Base-by-base conservation (phyloP, 2,329 filamentous ascomycete genomes). In the Aspergillus costaricaensis region DNA sequence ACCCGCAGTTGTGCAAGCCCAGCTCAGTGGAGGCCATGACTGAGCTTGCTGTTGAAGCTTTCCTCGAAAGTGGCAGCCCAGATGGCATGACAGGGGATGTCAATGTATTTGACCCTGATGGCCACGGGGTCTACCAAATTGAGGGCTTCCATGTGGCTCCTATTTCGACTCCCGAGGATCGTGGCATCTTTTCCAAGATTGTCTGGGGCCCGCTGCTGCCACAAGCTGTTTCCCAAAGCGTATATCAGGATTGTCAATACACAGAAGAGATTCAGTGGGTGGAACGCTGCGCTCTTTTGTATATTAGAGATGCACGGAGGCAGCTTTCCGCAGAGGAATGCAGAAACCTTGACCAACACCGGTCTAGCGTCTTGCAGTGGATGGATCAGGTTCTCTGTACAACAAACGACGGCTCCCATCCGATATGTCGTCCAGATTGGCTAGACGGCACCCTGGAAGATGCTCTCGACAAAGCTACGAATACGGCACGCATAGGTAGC, bases 141-240 rank as follows among this genome's bases (percentile, higher is more conserved):
- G 53, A 55, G 30, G 53, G 53, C 23, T 47, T 55, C n/a, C 17
- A 55, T 15, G 53, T 55, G n/a, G 39, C 39, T 47, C 53, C 53
- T 5, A 17, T 55, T 15, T 30, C 25, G 14, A 4, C 41, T 41
- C 39, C 53, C 5, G 53, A 47, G 25, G 41, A 55, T 21, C 53
- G 53, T 14, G n/a, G n/a, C 4, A 55, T 55, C 6, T 55, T 55
- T 17, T 55, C 53, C 23, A 39, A 55, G 39, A 36, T 55, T 15
- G 25, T 36, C 25, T 55, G 53, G 53, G 53, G 53, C 19, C 53
- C 53, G 21, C 17, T 55, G 21, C 25, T 47, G 27, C 53, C 53
- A n/a, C 41, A 44, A 27, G 3, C 17, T 32, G 30, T 36, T 19
- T n/a, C 10, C 7, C 25, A n/a, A 1, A 19, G 30, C 19, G 15